Base-by-base conservation (phyloP, 176 grass and related monocot species). In the Pontederia crassipes region DNA sequence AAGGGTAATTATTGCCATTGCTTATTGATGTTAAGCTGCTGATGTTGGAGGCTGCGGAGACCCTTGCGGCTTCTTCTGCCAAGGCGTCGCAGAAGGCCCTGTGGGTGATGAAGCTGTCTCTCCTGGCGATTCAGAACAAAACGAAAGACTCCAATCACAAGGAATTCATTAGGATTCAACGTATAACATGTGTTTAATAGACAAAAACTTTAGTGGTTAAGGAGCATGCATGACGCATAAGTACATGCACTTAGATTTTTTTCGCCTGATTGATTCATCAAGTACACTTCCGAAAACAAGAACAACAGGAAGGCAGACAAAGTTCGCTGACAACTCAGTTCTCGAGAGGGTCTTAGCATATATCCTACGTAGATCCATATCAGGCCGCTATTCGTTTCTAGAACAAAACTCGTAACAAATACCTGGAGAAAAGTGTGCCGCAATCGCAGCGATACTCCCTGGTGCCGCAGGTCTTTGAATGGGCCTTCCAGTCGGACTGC, bases 391-490 rank as follows among this genome's bases (percentile, higher is more conserved):
- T 12, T 59, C 4, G 12, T 11, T 58, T 59, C 17, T 10, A 13
- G 17, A 24, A 24, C 20, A 24, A 24, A 18, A 51, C 0, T 11
- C 7, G 26, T 7, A 20, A 1, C 12, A 48, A 50, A 1, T 56
- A 72, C 69, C 69, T 72, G 11, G 57, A 59, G 69, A 72, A 72
- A 15, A 72, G 26, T 14, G 57, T 61, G 24, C 69, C 69, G 13
- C 69, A 72, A 27, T 72, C 47, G 13, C 69, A 72, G 69, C 69
- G 69, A 56, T 72, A 72, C 57, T 72, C 57, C 9, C 69, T 27
- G 8, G 69, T 72, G 69, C 69, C 69, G 55, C 69, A 72, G 57
- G 57, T 72, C 69, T 72, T 72, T 12, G 69, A 49, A 15, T 72
- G 69, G 11, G 69, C 69, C 57, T 72, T 72, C 45, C 69, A 72